Base-by-base conservation (phyloP, 768 basidiomycete genomes). In the Boletus sp. region DNA sequence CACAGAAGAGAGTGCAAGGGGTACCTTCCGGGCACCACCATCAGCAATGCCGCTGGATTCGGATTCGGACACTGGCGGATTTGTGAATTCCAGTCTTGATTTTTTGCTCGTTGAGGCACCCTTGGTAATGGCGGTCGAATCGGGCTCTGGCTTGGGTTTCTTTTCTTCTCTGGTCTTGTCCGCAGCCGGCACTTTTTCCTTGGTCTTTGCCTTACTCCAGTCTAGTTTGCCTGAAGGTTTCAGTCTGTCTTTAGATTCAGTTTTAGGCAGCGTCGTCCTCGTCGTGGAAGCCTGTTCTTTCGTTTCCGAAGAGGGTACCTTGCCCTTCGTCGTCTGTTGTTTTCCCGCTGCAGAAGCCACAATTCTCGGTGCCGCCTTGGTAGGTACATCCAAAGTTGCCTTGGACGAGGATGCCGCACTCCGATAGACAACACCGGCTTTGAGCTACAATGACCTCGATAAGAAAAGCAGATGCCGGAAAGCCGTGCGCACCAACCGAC, bases 151-250 rank as follows among this genome's bases (percentile, higher is more conserved):
- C 48, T 68, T 66, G 19, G 37, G 46, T 30, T 69, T 65, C 42
- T 50, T 54, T 33, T 58, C 60, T 35, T 58, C 63, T 41, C 23
- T 61, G 10, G 32, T 8, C 50, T 52, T 55, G 30, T 51, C 53
- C 25, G 23, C 17, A n/a, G 50, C 46, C 1, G 53, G 47, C 23
- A 44, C 64, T 37, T 65, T 66, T 10, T 71, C 72, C 61, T 82
- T 83, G 10, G 72, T 59, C 64, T 81, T 81, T 27, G 79, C 79
- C 58, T 79, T 84, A 67, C 82, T 80, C 76, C 83, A 87, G 59
- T 85, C 81, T 7, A 86, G 74, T 62, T 80, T 83, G 5, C 83
- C 84, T 3, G 76, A 66, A 29, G 65, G 55, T 47, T 70, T 74
- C 0, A 70, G 59, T 46, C 63, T 74, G 62, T 64, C 67, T 41